Base-by-base conservation (phyloP, 345 rosid species). In the Aethionema arabicum region DNA sequence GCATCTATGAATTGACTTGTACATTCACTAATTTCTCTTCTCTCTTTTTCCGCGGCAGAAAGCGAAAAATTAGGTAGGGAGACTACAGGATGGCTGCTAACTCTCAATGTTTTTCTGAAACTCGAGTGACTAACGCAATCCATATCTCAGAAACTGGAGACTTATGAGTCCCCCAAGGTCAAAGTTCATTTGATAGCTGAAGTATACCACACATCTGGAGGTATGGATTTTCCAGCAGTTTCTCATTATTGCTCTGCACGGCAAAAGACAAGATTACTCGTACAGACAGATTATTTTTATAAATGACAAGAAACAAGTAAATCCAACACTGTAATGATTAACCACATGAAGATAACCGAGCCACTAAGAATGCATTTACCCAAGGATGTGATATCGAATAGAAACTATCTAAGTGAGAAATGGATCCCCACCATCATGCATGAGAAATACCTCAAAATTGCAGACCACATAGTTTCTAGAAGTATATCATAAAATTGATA, bases 141-240 rank as follows among this genome's bases (percentile, higher is more conserved):
- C 70, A 37, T 56, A 45, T 37, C n/a, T 65, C 43, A 56, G 59
- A 58, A 64, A 31, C 56, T 37, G 70, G 61, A 64, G 66, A 39
- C 61, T 65, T 58, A 8, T 32, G 46, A 45, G 56, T 37, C 38
- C 38, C 14, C 50, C 58, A 42, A 55, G 68, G 52, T 76, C 74
- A 82, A 59, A 80, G 81, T 68, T 80, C 90, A 63, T 77, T 86
- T 47, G 93, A 85, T 68, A 93, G 71, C 76, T 93, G 95, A 76
- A 90, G 91, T 72, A 93, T 82, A 79, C 99, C 97, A 13, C 88
- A 85, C 87, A 93, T 90, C 85, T 93, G 99, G 77, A 93, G 88
- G 72, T 90, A 93, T 14, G 96, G 97, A 70, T 93, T 93, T 77
- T 93, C 96, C 78, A 93, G 78, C 64, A 93, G 75, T 73, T 90